A percentile compares a stretch with the other conserved stretches of the same genome.
Conservation (phyloP, 2,329 filamentous ascomycete genomes). For the Stemphylium beticola region DNA sequence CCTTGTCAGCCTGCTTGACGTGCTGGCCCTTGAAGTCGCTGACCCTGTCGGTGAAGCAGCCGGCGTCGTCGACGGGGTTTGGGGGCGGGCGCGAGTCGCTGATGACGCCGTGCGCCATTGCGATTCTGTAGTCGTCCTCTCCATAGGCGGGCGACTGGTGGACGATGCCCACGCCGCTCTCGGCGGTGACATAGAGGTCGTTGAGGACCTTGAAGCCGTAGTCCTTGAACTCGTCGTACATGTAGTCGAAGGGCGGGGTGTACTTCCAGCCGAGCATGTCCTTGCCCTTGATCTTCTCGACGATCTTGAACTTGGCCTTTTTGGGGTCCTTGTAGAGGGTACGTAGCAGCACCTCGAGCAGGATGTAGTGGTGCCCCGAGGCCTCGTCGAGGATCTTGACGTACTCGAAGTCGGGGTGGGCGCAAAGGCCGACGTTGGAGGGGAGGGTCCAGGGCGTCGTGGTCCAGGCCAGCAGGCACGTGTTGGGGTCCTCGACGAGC, state of each 20-base stretch:
- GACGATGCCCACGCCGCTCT: conserved; percentile 91
- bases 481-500: conserved; percentile 76
- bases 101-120: conserved; percentile 77
- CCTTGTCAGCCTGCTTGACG: conserved; percentile 91
- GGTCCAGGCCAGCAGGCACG: conserved; percentile 78
- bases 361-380: conserved; percentile 81
- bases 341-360: conserved; percentile 79
- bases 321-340: conserved; percentile 94
- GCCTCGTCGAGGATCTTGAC: conserved; percentile 84
- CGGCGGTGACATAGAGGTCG: conserved; percentile 84
- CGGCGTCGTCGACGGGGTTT: conserved; percentile 86
- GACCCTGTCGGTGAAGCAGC: conserved; percentile 77
- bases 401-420: conserved; percentile 84
- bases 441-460: conserved; percentile 89
- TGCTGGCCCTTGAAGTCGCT: conserved; percentile 83
- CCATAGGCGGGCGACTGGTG: conserved; percentile 93
- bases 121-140: conserved; percentile 93
- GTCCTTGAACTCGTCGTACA: conserved; percentile 87
- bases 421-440: conserved; percentile 78
- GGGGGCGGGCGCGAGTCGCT: conserved; percentile 78
- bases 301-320: conserved; percentile 88
- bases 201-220: conserved; percentile 81
- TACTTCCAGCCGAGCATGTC: conserved; percentile 91
- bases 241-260: conserved; percentile 86
- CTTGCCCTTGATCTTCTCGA: conserved; percentile 79